Percentiles rank a stretch among this genome's conserved stretches.
These are phyloP conservation scores for Pseudocercospora ulei DNA, from an alignment of 2,329 filamentous ascomycete genomes.

Conservation along the genomic window DNA sequence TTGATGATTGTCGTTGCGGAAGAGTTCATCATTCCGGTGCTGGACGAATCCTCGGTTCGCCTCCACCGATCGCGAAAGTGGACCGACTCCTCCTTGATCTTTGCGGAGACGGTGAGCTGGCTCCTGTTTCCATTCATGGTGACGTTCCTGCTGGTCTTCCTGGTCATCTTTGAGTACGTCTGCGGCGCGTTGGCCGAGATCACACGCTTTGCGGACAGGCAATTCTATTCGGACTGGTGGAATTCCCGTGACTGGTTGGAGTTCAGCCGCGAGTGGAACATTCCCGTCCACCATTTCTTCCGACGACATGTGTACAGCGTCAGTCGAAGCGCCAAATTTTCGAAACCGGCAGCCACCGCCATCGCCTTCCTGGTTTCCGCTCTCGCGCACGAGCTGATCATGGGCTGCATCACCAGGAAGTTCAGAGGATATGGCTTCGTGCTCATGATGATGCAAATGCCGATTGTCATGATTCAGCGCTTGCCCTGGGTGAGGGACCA, in stretches of 20 bases:
- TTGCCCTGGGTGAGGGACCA: slow-evolving; percentile 64
- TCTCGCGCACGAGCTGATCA: slow-evolving; percentile 84
- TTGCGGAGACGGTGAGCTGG: slow-evolving; percentile 81
- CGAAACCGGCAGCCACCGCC: slow-evolving; percentile 65
- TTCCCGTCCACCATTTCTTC: slow-evolving; percentile 94
- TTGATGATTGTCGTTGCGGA: slow-evolving; percentile 82
- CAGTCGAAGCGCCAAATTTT: slow-evolving; percentile 59
- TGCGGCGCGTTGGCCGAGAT: slow-evolving; percentile 92
- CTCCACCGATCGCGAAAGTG: slow-evolving; percentile 43
- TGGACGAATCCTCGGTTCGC: slow-evolving; percentile 58
- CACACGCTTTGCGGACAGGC: slow-evolving; percentile 70
- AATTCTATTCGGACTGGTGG: slow-evolving; percentile 77
- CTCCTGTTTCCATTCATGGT: slow-evolving; percentile 97
- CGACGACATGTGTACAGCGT: slow-evolving; percentile 88
- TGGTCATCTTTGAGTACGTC: slow-evolving; percentile 96
- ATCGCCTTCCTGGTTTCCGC: slow-evolving; percentile 89
- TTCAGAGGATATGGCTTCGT: slow-evolving; percentile 86
- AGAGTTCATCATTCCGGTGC: slow-evolving; percentile 87
- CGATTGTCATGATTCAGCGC: slow-evolving; percentile 84
- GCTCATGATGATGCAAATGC: slow-evolving; percentile 92
- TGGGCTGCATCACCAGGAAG: slow-evolving; percentile 97
- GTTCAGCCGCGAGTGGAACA: slow-evolving; percentile 82
- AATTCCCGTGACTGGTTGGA: slow-evolving; percentile 81
- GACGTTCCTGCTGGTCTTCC: slow-evolving; percentile 86
- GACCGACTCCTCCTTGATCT: slow-evolving; percentile 63